Evolutionary conservation across 2,329 filamentous ascomycete genomes (phyloP).

Genomic region (Colletotrichum sp.): DNA sequence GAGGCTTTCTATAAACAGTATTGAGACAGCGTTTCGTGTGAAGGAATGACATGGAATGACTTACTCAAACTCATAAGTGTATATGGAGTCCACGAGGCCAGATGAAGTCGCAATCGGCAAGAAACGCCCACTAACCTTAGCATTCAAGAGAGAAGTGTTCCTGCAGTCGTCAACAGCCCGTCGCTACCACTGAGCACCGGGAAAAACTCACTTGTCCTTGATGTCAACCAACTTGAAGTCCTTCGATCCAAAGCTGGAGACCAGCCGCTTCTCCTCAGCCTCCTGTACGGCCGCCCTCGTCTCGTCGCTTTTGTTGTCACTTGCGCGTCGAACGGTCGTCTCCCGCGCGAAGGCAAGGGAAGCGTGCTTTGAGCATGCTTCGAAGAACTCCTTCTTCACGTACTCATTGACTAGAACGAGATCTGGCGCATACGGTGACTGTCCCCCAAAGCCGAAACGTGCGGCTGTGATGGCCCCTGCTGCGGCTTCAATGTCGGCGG

Average conservation of each 20-base stretch:
- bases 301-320: constrained; percentile 23
- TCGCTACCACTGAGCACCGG: constrained; percentile 25
- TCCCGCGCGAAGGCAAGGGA: constrained; percentile 38
- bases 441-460: constrained; percentile 59
- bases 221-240: constrained; percentile 18
- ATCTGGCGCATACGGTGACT: constrained; percentile 66
- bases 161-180: neutral
- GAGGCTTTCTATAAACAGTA: constrained; percentile 26
- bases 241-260: constrained; percentile 13
- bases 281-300: constrained; percentile 25
- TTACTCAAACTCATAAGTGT: constrained; percentile 2
- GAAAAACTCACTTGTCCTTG: constrained; percentile 21
- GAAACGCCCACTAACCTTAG: constrained; percentile 26
- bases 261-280: constrained; percentile 28
- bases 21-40: neutral
- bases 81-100: constrained; percentile 7
- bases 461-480: constrained; percentile 58
- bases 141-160: neutral
- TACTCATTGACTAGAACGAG: constrained; percentile 70
- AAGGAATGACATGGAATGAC: neutral
- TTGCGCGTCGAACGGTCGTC: constrained; percentile 16
- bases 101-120: constrained; percentile 28
- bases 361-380: constrained; percentile 26
- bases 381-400: constrained; percentile 57
- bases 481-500: constrained; percentile 57